A percentile compares a stretch with the other conserved stretches of the same genome.
Conservation (phyloP, 192 early-diverging fungal genomes). For the Backusella mclennaniae region DNA sequence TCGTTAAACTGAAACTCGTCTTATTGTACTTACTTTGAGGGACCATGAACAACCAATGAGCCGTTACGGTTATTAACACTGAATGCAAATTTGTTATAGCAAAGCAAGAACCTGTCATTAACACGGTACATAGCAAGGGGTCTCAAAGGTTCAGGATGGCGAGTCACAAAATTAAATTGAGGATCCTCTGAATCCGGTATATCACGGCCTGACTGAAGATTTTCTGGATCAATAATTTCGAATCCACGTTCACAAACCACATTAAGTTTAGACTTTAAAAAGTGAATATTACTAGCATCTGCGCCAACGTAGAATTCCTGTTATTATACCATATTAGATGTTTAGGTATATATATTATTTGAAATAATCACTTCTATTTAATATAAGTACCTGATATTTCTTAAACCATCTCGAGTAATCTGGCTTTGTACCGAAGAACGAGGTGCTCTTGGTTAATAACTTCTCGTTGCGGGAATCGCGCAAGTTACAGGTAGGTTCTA, state of each 20-base stretch:
- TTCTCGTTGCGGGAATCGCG: constrained; percentile 30
- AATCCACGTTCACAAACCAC: constrained; percentile 94
- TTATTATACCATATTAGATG: neutral
- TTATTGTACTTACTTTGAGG: constrained; percentile 5
- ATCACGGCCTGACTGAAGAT: constrained; percentile 75
- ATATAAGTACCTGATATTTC: constrained; percentile 24
- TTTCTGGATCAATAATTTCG: constrained; percentile 89
- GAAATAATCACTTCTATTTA: neutral
- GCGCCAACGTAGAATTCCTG: constrained; percentile 94
- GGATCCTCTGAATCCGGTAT: constrained; percentile 82
- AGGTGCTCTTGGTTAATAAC: neutral
- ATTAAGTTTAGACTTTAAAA: constrained; percentile 81
- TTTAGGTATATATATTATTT: neutral
- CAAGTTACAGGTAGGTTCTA: constrained; percentile 30
- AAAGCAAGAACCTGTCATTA: constrained; percentile 75
- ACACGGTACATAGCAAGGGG: constrained; percentile 87
- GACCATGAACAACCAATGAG: constrained; percentile 25
- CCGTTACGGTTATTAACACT: constrained; percentile 86
- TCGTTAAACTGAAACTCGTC: neutral
- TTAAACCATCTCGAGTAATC: constrained; percentile 24
- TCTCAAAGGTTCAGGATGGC: constrained; percentile 65
- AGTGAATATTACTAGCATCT: constrained; percentile 85
- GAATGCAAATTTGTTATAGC: constrained; percentile 95
- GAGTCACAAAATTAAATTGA: constrained; percentile 78
- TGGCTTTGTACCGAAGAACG: neutral